Evolutionary conservation across 1,284 basidiomycete genomes (phyloP).

Genomic region (Tylopilus sp.): DNA sequence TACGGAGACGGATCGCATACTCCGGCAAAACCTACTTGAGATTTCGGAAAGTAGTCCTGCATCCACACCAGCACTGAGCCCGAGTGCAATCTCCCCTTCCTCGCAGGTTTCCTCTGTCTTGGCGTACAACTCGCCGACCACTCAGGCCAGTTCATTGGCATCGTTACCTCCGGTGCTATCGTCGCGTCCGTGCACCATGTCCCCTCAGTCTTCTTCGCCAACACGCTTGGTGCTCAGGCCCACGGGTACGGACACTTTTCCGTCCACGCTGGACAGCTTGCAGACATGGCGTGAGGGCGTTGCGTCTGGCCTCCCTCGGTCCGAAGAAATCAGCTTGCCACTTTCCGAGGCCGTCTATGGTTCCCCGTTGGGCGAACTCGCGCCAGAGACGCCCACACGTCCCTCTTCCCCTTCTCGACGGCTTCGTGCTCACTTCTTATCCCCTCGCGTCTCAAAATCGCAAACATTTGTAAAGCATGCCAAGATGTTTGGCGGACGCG

Average conservation of each 20-base stretch:
- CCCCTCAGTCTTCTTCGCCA: conserved; percentile 8
- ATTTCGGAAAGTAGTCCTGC: conserved; percentile 21
- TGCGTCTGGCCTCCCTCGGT: conserved; percentile 15
- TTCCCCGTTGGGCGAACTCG: conserved; percentile 7
- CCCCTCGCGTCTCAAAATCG: conserved; percentile 13
- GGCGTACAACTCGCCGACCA: conserved; percentile 14
- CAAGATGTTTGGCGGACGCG: conserved; percentile 26
- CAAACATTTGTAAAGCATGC: conserved; percentile 27
- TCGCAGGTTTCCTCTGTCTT: conserved; percentile 17
- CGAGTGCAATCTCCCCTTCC: conserved; percentile 22
- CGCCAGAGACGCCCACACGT: conserved; percentile 6
- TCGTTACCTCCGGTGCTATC: conserved; percentile 14
- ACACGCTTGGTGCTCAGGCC: conserved; percentile 22
- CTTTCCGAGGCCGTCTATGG: conserved; percentile 12
- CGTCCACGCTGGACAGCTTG: conserved; percentile 27
- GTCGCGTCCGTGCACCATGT: conserved; percentile 14
- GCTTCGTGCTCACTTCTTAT: not conserved
- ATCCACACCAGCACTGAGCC: conserved; percentile 29
- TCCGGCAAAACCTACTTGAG: conserved; percentile 24
- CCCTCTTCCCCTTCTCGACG: conserved; percentile 7
- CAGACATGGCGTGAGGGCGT: conserved; percentile 32
- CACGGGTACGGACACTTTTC: conserved; percentile 32
- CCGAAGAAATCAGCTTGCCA: conserved; percentile 15
- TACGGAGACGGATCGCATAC: conserved; percentile 34
- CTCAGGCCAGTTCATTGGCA: conserved; percentile 17